These are phyloP conservation scores for Oropetium thomaeum DNA, from an alignment of 176 grass and related monocot species.

Conservation along the genomic window DNA sequence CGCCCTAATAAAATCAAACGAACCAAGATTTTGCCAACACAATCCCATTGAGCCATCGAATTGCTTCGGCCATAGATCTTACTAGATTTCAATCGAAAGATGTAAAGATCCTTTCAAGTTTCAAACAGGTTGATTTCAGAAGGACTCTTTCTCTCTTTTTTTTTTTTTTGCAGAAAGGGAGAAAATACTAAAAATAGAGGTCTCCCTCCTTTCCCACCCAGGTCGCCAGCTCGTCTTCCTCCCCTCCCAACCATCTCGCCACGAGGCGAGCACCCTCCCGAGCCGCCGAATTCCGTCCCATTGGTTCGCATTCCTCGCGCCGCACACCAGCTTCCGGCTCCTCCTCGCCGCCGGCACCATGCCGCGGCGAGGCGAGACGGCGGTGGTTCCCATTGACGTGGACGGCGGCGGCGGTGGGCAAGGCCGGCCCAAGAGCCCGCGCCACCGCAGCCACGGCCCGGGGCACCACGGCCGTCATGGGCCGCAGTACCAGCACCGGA, in stretches of 20 bases:
- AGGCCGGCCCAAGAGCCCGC: slow-evolving; percentile 27
- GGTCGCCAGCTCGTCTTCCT: slow-evolving; percentile 22
- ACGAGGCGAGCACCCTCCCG: slow-evolving; percentile 14
- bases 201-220: slow-evolving; percentile 8
- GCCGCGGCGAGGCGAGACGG: slow-evolving; percentile 57
- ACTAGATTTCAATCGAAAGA: neutral
- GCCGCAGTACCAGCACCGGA: slow-evolving; percentile 16
- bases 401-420: slow-evolving; percentile 1
- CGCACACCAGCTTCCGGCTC: neutral
- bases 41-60: neutral
- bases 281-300: neutral
- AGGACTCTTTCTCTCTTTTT: no score
- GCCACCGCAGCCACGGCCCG: slow-evolving; percentile 21
- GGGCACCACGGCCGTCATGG: slow-evolving; percentile 20
- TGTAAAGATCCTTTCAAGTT: neutral
- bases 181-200: slow-evolving; percentile 37
- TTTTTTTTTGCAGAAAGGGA: neutral
- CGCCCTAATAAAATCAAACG: neutral
- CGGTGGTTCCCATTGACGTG: slow-evolving; percentile 48
- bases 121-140: neutral
- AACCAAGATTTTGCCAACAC: neutral
- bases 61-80: neutral
- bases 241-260: neutral
- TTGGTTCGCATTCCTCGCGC: slow-evolving; percentile 22
- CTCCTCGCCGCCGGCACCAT: slow-evolving; percentile 36